Evolutionary conservation across 225 moss, liverwort and hornwort genomes (phyloP).

Genomic region (Lunularia cruciata): DNA sequence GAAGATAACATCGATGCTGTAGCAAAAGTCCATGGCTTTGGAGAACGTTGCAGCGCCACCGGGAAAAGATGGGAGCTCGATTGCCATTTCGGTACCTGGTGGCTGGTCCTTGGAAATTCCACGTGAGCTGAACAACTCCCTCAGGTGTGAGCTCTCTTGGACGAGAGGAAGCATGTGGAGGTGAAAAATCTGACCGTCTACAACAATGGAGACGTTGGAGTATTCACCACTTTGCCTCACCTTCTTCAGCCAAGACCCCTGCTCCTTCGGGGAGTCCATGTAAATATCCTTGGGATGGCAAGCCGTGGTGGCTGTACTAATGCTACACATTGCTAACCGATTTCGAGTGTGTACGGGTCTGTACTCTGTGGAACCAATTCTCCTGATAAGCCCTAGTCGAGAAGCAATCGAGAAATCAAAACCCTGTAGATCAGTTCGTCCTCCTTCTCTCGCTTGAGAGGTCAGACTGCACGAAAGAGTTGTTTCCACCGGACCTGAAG

Average conservation of each 20-base stretch:
- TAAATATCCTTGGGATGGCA: conserved; percentile 43
- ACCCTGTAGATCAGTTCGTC: too few relatives aligned
- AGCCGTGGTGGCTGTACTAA: conserved; percentile 29
- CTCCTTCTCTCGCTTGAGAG: too few relatives aligned
- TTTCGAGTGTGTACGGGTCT: background rate
- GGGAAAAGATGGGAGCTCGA: conserved; percentile 37
- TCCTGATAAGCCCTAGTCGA: too few relatives aligned
- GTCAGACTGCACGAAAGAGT: background rate
- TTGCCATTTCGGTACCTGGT: conserved; percentile 35
- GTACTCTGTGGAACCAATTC: background rate
- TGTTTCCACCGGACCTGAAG: background rate
- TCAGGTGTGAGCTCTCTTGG: conserved; percentile 37
- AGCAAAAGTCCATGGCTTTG: conserved; percentile 42
- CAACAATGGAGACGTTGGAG: conserved; percentile 39
- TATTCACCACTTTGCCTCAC: conserved; percentile 38
- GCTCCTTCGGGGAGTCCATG: conserved; percentile 38
- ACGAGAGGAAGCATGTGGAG: conserved; percentile 40
- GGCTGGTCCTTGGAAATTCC: conserved; percentile 42
- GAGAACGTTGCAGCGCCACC: conserved; percentile 37
- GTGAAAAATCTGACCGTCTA: conserved; percentile 33
- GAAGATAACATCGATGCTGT: conserved; percentile 34
- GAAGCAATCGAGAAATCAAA: too few relatives aligned
- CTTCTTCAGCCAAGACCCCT: conserved; percentile 40
- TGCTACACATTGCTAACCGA: conserved; percentile 31
- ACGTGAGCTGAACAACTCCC: conserved; percentile 33